Evolutionary conservation across 176 grass and related monocot species (phyloP), one percentile per base, ranked within the genome.

Genomic region (Tillandsia fasciculata): DNA sequence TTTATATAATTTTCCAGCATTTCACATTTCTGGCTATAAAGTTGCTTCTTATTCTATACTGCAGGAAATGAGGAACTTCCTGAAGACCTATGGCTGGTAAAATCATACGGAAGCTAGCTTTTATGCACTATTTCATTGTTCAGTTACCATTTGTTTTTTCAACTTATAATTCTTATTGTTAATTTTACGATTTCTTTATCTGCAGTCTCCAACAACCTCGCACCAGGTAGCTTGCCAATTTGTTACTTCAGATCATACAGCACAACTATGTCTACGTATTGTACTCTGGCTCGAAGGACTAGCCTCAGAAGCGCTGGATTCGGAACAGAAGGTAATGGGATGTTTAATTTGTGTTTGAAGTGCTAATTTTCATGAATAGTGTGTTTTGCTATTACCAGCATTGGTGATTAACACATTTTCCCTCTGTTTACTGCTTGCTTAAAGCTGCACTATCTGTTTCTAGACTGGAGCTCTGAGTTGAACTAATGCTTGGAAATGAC

Each of bases 211-310:
- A 67, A 76, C 89, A 65, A 97, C 89, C 63, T 97, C 86, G 26
- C 93, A 97, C 80, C 93, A 97, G 78, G 77, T 85, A 74, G 93
- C 89, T 63, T 97, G 93, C 50, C 81, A 81, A 56, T 90, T 87
- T 85, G 86, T 97, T 67, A 71, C 48, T 70, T 69, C 74, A 56
- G 84, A 92, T 78, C 71, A 80, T 64, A 90, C 86, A 42, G 89
- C 86, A 69, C 89, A 97, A 70, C 67, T 86, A 71, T 97, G 83
- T 72, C 66, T 87, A 66, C 83, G 93, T 23, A 83, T 92, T 48
- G 71, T 97, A 53, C 88, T 92, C 82, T 97, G 93, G 89, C 86
- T 97, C 57, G 89, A 97, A 81, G 86, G 89, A 42, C 89, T 97
- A 72, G 86, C 93, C 75, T 97, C 93, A 58, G 89, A 97, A 92